A percentile compares a stretch with the other conserved stretches of the same genome.
phyloP scores from a whole-genome alignment of 2,329 filamentous ascomycete species.

The Balansia obtecta region DNA sequence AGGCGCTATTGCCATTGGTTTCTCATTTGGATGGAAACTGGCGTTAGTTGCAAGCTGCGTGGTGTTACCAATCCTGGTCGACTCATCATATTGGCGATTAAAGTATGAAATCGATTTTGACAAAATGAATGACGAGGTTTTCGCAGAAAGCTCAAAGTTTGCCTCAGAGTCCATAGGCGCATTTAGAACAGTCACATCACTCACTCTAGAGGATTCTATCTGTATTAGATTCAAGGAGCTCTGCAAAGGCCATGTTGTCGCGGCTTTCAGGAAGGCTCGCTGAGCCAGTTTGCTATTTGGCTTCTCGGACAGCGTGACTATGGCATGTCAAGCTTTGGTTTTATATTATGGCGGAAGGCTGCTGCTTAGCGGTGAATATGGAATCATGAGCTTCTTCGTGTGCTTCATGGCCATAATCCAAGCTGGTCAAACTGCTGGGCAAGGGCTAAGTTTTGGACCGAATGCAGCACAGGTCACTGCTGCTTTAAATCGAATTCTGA shows the following conservation, averaged over 20 bases:
- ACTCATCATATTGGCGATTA: constrained; percentile 37
- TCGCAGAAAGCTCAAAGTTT: constrained; percentile 60
- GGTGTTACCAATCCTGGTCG: constrained; percentile 36
- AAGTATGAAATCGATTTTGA: constrained; percentile 55
- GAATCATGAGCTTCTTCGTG: constrained; percentile 35
- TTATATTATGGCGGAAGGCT: constrained; percentile 57
- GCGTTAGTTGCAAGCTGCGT: constrained; percentile 55
- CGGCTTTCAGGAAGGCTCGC: constrained; percentile 48
- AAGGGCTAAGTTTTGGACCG: constrained; percentile 54
- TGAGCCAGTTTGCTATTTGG: constrained; percentile 55
- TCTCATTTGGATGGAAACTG: constrained; percentile 69
- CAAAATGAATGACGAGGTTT: constrained; percentile 54
- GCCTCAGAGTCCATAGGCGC: constrained; percentile 63
- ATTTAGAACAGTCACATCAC: constrained; percentile 57
- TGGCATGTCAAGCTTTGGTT: constrained; percentile 50
- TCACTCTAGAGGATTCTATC: constrained; percentile 59
- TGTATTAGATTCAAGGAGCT: constrained; percentile 46
- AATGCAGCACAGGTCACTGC: too few species aligned
- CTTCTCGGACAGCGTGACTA: constrained; percentile 52
- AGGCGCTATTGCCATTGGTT: constrained; percentile 54
- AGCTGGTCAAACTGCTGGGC: constrained; percentile 53
- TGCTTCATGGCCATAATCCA: constrained; percentile 56
- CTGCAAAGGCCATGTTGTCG: constrained; percentile 43
- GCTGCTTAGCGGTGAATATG: constrained; percentile 37
- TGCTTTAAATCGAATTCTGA: constrained; percentile 53